Percentiles rank a stretch among this genome's conserved stretches.
Conservation (phyloP, 352 stramenopile genomes). For the Pythium volutum region DNA sequence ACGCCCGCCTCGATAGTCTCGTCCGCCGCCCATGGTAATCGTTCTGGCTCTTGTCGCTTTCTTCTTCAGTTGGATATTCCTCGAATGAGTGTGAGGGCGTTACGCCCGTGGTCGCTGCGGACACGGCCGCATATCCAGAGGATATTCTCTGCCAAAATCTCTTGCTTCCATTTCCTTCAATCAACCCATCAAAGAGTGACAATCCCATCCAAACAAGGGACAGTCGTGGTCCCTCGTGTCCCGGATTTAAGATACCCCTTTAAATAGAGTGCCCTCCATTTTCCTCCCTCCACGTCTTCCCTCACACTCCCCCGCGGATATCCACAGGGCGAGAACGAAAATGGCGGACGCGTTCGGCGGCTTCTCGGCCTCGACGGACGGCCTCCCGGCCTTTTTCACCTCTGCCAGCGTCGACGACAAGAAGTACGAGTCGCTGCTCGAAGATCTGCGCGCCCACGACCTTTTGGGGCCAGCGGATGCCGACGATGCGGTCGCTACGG, state of each 20-base stretch:
- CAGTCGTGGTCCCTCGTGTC: background rate
- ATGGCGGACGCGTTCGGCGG: slow-evolving; percentile 28
- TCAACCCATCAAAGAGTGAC: too few relatives aligned
- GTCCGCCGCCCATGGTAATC: background rate
- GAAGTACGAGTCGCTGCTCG: slow-evolving; percentile 85
- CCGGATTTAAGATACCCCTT: background rate
- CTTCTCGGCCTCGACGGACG: slow-evolving; percentile 39
- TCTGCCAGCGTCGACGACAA: slow-evolving; percentile 76
- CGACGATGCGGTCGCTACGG: slow-evolving; percentile 22
- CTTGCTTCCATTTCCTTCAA: background rate
- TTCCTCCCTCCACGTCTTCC: background rate
- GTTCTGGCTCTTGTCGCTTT: background rate
- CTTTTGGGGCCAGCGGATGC: slow-evolving; percentile 66
- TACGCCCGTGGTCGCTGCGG: too few relatives aligned
- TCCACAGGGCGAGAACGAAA: background rate
- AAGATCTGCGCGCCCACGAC: slow-evolving; percentile 81
- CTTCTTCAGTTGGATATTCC: background rate
- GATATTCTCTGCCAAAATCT: background rate
- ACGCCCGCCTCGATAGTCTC: background rate
- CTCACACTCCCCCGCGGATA: background rate
- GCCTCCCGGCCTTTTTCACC: slow-evolving; percentile 76
- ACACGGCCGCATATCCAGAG: background rate
- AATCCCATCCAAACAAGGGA: background rate
- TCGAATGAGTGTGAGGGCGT: too few relatives aligned
- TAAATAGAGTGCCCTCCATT: background rate